These are phyloP conservation scores for Huntiella abstrusa DNA, from an alignment of 2,329 filamentous ascomycete genomes.

Conservation along the genomic window DNA sequence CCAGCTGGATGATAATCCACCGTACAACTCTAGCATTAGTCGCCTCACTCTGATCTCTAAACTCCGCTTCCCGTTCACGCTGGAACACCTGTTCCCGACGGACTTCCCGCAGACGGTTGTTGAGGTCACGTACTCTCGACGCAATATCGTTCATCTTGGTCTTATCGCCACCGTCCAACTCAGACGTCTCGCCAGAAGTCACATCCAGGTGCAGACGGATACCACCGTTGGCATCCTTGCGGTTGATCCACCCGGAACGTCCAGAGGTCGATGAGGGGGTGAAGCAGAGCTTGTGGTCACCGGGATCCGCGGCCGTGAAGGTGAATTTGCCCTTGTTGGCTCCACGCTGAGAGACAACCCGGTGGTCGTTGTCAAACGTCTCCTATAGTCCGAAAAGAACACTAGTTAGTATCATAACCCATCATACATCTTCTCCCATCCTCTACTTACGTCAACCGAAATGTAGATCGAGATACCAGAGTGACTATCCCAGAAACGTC, in stretches of 20 bases:
- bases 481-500: conserved; percentile 51
- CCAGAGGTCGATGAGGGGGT: conserved; percentile 58
- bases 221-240: conserved; percentile 46
- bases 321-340: conserved; percentile 66
- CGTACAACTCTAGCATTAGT: conserved; percentile 84
- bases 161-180: conserved; percentile 89
- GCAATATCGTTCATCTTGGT: conserved; percentile 80
- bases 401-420: conserved; percentile 2
- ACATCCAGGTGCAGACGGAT: conserved; percentile 77
- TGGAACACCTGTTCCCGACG: conserved; percentile 92
- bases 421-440: not conserved
- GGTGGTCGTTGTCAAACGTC: conserved; percentile 93
- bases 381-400: conserved; percentile 33
- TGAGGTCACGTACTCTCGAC: conserved; percentile 74
- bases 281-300: conserved; percentile 92
- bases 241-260: conserved; percentile 52
- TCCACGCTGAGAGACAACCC: conserved; percentile 76
- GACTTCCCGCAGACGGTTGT: conserved; percentile 71
- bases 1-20: conserved; percentile 83
- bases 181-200: conserved; percentile 82
- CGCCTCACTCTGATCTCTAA: conserved; percentile 88
- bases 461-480: conserved; percentile 68
- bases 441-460: conserved; percentile 54
- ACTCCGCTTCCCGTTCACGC: conserved; percentile 89
- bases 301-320: conserved; percentile 85